These are phyloP conservation scores for Aspergillus wentii DNA, from an alignment of 495 filamentous ascomycete species.

Conservation along the genomic window DNA sequence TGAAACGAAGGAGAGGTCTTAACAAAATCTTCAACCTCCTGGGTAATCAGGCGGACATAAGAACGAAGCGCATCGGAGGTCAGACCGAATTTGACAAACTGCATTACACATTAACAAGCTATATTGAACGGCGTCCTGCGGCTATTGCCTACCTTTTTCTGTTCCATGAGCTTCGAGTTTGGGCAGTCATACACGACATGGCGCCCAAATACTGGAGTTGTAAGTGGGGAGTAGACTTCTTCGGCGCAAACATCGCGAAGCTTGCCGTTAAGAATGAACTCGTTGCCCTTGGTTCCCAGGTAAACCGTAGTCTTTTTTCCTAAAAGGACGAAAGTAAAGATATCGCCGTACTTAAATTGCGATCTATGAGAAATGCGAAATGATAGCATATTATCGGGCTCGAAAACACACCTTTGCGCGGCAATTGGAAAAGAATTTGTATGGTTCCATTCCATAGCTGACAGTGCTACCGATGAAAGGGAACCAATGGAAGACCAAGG, in stretches of 20 bases:
- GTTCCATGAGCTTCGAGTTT: conserved; percentile 63
- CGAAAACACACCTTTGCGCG: conserved; percentile 44
- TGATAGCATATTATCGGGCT: not conserved
- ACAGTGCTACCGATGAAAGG: conserved; percentile 60
- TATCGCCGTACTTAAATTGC: conserved; percentile 53
- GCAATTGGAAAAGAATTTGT: conserved; percentile 53
- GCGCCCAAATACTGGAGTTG: conserved; percentile 58
- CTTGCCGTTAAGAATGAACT: conserved; percentile 61
- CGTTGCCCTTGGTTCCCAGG: conserved; percentile 57
- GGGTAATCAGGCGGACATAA: conserved; percentile 53
- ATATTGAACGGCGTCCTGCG: not conserved
- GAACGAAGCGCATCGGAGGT: conserved; percentile 58
- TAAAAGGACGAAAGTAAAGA: conserved; percentile 61
- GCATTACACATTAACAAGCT: conserved; percentile 5
- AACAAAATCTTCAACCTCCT: conserved; percentile 49
- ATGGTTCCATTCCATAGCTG: conserved; percentile 61
- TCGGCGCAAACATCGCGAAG: conserved; percentile 58
- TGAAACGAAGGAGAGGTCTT: conserved; percentile 42
- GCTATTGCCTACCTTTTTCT: conserved; percentile 51
- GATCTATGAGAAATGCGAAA: conserved; percentile 8
- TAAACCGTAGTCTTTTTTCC: conserved; percentile 60
- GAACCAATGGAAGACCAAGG: conserved; percentile 62
- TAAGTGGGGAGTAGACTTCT: conserved; percentile 58
- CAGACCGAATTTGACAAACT: conserved; percentile 64
- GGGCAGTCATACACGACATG: conserved; percentile 65